Evolutionary conservation across 2,329 filamentous ascomycete species (phyloP).

Genomic region (Trichophyton verrucosum): DNA sequence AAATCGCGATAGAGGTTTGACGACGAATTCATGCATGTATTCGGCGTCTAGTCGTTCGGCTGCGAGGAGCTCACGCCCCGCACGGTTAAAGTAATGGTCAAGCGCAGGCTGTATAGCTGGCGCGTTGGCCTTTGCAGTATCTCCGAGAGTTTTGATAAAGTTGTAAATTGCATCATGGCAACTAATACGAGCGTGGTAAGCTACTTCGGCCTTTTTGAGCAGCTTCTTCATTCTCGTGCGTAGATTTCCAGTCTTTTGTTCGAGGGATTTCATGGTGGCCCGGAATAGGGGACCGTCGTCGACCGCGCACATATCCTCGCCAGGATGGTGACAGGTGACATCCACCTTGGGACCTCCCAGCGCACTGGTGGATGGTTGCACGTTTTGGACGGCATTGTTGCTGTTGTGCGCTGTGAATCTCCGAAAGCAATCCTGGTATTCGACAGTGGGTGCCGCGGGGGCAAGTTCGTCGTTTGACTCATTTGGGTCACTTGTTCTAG

Average conservation of each 20-base stretch:
- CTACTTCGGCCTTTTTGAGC: conserved; percentile 83
- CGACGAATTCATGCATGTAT: conserved; percentile 84
- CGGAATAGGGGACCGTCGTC: conserved; percentile 94
- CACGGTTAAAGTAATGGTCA: conserved; percentile 97
- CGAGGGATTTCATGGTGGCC: conserved; percentile 88
- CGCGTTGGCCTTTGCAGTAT: conserved; percentile 80
- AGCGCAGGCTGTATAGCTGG: conserved; percentile 95
- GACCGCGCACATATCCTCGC: conserved; percentile 68
- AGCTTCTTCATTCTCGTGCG: conserved; percentile 91
- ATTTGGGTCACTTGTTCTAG: conserved; percentile 63
- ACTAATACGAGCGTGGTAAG: conserved; percentile 62
- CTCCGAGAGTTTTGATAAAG: conserved; percentile 75
- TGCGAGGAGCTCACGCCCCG: conserved; percentile 72
- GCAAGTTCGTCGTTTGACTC: conserved; percentile 13
- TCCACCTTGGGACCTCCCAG: conserved; percentile 58
- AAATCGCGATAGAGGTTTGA: conserved; percentile 81
- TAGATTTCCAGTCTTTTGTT: conserved; percentile 95
- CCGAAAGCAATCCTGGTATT: too few relatives aligned
- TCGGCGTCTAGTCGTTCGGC: conserved; percentile 76
- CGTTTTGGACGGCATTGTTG: too few relatives aligned
- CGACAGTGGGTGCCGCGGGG: conserved; percentile 20
- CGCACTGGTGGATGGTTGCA: conserved; percentile 6
- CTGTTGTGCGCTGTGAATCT: too few relatives aligned
- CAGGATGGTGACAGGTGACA: conserved; percentile 70
- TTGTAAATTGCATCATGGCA: conserved; percentile 75